phyloP scores from a whole-genome alignment of 2,329 filamentous ascomycete genomes.

The Dactylellina sp. region DNA sequence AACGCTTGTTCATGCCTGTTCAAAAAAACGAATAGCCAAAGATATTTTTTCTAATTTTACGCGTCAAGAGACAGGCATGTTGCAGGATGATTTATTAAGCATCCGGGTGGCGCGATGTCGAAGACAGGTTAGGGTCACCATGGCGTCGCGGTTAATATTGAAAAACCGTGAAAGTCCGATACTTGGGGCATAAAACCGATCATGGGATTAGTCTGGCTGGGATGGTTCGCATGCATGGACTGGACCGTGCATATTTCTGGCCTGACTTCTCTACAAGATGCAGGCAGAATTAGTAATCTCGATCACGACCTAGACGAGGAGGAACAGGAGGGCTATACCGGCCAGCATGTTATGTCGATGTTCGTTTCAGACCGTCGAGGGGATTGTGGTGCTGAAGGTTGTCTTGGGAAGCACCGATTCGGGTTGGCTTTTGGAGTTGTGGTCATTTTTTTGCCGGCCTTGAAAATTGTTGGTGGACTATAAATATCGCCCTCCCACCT shows the following conservation, averaged over 20 bases:
- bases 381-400: slow-evolving; percentile 25
- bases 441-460: slow-evolving; percentile 34
- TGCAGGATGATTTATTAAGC: background rate
- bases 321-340: background rate
- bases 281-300: slow-evolving; percentile 2
- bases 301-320: background rate
- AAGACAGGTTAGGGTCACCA: background rate
- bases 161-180: background rate
- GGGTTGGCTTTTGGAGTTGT: slow-evolving; percentile 2
- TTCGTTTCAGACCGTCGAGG: slow-evolving; percentile 36
- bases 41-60: background rate
- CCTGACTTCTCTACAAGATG: slow-evolving; percentile 1
- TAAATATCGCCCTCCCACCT: slow-evolving; percentile 53
- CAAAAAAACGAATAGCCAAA: slow-evolving; percentile 1
- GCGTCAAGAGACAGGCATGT: slow-evolving; percentile 19
- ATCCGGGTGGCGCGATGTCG: background rate
- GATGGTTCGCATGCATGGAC: background rate
- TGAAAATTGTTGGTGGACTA: slow-evolving; percentile 44
- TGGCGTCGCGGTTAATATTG: background rate
- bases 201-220: background rate
- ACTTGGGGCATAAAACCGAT: background rate
- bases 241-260: slow-evolving; percentile 11
- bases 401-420: too few relatives aligned
- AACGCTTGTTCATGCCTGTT: slow-evolving; percentile 31
- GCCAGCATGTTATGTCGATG: background rate